A percentile compares a stretch with the other conserved stretches of the same genome.
These are phyloP conservation scores for Colletotrichum magnum DNA, from an alignment of 2,329 filamentous ascomycete species.

Conservation along the genomic window DNA sequence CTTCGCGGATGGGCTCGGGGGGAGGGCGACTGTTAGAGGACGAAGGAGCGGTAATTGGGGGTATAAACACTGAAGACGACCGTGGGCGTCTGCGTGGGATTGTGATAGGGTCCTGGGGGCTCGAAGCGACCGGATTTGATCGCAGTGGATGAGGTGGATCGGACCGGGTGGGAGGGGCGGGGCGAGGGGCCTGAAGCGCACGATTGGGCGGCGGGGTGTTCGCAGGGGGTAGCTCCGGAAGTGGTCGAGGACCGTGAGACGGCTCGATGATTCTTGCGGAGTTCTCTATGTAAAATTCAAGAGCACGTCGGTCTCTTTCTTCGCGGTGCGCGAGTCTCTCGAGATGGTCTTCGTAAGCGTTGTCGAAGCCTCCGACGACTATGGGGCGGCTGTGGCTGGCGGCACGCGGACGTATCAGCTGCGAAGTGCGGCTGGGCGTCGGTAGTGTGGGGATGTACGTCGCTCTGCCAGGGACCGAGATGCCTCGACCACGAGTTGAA, in stretches of 20 bases:
- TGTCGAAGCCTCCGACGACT: constrained; percentile 39
- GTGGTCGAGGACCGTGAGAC: constrained; percentile 18
- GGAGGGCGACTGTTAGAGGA: neutral
- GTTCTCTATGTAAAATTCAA: constrained; percentile 16
- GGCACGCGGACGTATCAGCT: constrained; percentile 25
- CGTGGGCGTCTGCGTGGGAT: constrained; percentile 29
- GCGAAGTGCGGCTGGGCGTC: constrained; percentile 22
- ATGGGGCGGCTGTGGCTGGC: constrained; percentile 32
- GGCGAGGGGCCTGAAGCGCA: constrained; percentile 27
- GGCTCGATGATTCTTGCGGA: constrained; percentile 5
- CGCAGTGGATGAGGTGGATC: constrained; percentile 38
- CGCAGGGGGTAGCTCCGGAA: constrained; percentile 34
- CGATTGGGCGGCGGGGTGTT: constrained; percentile 21
- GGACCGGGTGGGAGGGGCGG: constrained; percentile 18
- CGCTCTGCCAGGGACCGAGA: constrained; percentile 28
- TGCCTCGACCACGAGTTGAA: constrained; percentile 24
- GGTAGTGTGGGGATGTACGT: constrained; percentile 37
- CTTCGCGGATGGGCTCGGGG: constrained; percentile 22
- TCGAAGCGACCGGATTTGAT: constrained; percentile 38
- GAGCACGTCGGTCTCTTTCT: constrained; percentile 5
- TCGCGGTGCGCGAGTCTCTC: constrained; percentile 34
- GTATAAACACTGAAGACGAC: constrained; percentile 32
- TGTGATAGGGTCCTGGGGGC: constrained; percentile 29
- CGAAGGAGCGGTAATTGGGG: constrained; percentile 2
- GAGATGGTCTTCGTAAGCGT: constrained; percentile 30